Evolutionary conservation across 2,329 filamentous ascomycete species (phyloP), one percentile per base, ranked within the genome.

Genomic region (Neofusicoccum sp.): DNA sequence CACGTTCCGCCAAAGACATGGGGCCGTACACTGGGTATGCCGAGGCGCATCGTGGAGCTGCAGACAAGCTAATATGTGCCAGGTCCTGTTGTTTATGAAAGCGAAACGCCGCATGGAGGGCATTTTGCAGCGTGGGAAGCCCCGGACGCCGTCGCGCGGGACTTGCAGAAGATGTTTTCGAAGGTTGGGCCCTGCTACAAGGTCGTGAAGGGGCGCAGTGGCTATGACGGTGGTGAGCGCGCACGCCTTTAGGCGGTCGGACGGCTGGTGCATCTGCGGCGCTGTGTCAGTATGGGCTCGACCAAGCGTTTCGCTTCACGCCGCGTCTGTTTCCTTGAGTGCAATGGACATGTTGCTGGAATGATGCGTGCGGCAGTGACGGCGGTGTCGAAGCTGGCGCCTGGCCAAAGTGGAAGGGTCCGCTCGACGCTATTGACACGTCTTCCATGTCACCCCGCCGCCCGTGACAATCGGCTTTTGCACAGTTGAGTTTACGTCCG

Each of bases 61-160:
- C 26, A 41, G 9, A 2, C n/a, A 16, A 6, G 26, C 16, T 28
- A 30, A 63, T 31, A 20, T n/a, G 9, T 16, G 11, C 14, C 31
- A 73, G 71, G 71, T 2, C 66, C 81, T 0, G 78, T 89, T 0
- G 86, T 88, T 0, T 85, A 82, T 54, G 81, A 86, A 65, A 77
- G 74, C 20, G 66, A 72, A 5, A 79, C 84, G 53, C 70, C 78
- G 1, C 75, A 75, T 6, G 84, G 84, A 0, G 85, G 85, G 0
- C 86, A 88, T 69, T 88, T 88, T 67, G 84, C 84, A 1, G 81
- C 86, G 0, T 82, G 80, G 66, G 86, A 89, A 70, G 73, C 74
- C 24, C 86, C 86, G 0, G 75, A 83, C 24, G 71, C 77, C 4
- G 71, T 88, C 26, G 80, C 76, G 0, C 71, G 70, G 2, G 86